phyloP scores from a whole-genome alignment of 2,329 filamentous ascomycete genomes.

The Geosmithia flava region DNA sequence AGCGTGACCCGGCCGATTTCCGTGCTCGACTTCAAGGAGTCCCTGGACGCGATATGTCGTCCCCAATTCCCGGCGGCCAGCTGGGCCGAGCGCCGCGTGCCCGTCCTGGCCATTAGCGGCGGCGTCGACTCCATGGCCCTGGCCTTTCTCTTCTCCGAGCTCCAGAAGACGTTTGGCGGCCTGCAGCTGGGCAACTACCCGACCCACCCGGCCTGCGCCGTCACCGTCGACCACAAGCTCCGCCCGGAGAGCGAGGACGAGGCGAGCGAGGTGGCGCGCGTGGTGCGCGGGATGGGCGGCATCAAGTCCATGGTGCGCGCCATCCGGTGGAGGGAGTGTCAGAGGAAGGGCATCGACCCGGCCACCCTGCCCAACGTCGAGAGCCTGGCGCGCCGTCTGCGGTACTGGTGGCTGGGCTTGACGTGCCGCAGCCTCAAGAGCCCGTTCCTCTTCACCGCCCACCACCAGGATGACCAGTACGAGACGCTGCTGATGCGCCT shows the following conservation, averaged over 20 bases:
- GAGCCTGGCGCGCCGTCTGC: slow-evolving; percentile 56
- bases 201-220: slow-evolving; percentile 16
- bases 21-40: slow-evolving; percentile 27
- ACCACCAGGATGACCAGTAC: slow-evolving; percentile 83
- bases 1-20: slow-evolving; percentile 23
- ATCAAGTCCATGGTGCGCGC: slow-evolving; percentile 10
- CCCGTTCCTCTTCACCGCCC: slow-evolving; percentile 59
- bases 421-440: slow-evolving; percentile 41
- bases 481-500: slow-evolving; percentile 82
- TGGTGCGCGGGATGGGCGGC: slow-evolving; percentile 24
- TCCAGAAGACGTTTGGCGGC: slow-evolving; percentile 18
- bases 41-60: slow-evolving; percentile 31
- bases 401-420: slow-evolving; percentile 59
- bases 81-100: background rate
- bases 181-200: slow-evolving; percentile 33
- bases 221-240: slow-evolving; percentile 46
- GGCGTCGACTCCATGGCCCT: slow-evolving; percentile 98
- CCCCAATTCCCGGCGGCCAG: slow-evolving; percentile 1
- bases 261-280: slow-evolving; percentile 30
- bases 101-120: slow-evolving; percentile 67
- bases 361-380: slow-evolving; percentile 53
- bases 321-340: slow-evolving; percentile 33
- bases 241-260: slow-evolving; percentile 40
- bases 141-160: slow-evolving; percentile 54
- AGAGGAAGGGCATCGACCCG: slow-evolving; percentile 15